phyloP scores from a whole-genome alignment of 2,329 filamentous ascomycete genomes.

The Trichocomaceae sp. region DNA sequence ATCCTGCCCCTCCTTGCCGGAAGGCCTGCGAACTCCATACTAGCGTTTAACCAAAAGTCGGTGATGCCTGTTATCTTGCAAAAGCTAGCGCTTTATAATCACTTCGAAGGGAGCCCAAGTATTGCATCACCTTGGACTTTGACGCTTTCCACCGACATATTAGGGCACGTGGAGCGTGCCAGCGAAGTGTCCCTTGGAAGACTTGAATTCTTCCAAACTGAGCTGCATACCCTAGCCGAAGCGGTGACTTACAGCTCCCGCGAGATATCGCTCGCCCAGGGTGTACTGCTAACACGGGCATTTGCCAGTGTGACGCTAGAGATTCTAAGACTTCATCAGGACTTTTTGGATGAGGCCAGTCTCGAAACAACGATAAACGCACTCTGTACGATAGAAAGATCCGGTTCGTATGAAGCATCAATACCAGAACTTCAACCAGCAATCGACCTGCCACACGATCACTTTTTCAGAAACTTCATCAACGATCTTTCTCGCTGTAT shows the following conservation, averaged over 20 bases:
- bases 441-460: conserved; percentile 19
- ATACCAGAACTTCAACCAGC: conserved; percentile 17
- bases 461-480: conserved; percentile 33
- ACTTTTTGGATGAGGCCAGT: conserved; percentile 17
- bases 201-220: conserved; percentile 57
- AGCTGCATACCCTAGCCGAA: conserved; percentile 56
- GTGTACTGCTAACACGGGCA: conserved; percentile 44
- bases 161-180: conserved; percentile 50
- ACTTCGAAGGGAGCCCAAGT: conserved; percentile 23
- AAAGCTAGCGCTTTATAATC: conserved; percentile 31
- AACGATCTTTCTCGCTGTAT: conserved; percentile 25
- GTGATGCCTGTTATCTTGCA: conserved; percentile 31
- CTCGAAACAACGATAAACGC: conserved; percentile 16
- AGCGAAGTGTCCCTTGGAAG: conserved; percentile 52
- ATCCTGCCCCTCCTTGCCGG: conserved; percentile 33
- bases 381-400: conserved; percentile 22
- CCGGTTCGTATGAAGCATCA: conserved; percentile 15
- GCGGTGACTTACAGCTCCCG: conserved; percentile 48
- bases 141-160: conserved; percentile 46
- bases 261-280: conserved; percentile 47
- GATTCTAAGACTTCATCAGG: conserved; percentile 29
- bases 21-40: conserved; percentile 28
- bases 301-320: conserved; percentile 36
- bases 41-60: conserved; percentile 28
- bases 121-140: conserved; percentile 43